A percentile compares a stretch with the other conserved stretches of the same genome.
phyloP scores from a whole-genome alignment of 345 rosid genomes.

The Cardamine chenopodiifolia region DNA sequence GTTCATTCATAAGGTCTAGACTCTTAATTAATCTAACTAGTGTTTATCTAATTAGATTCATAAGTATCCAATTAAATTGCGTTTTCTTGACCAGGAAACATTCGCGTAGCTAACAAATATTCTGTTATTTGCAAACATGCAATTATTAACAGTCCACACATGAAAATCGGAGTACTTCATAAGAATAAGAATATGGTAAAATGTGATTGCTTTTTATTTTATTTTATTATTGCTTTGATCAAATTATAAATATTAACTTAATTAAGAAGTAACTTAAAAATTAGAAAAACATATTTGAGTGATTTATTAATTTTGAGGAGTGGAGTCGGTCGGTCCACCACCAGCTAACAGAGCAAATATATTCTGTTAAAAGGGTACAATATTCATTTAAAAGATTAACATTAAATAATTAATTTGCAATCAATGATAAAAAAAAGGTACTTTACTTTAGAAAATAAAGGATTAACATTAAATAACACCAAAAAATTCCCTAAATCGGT shows the following conservation, averaged over 20 bases:
- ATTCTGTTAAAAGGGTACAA: background rate
- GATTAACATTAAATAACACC: no score
- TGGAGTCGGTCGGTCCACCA: conserved; percentile 10
- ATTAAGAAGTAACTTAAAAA: conserved; percentile 14
- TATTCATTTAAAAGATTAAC: background rate
- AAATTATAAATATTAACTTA: background rate
- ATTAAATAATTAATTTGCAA: background rate
- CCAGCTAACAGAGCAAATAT: background rate
- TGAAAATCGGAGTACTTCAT: background rate
- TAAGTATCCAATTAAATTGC: no score
- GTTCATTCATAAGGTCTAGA: background rate
- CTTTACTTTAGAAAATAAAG: no score
- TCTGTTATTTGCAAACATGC: background rate
- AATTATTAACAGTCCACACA: background rate
- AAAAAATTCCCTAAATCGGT: background rate
- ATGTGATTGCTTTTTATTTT: background rate
- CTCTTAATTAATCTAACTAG: background rate
- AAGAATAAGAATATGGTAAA: background rate
- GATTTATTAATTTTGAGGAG: background rate
- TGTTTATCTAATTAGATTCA: no score
- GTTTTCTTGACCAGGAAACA: background rate
- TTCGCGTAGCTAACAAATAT: no score
- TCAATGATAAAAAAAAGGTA: no score
- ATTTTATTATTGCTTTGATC: no score
- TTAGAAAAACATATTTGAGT: background rate